A percentile compares a stretch with the other conserved stretches of the same genome.
Conservation (phyloP, 2,329 filamentous ascomycete genomes). For the Beauveria sp. region DNA sequence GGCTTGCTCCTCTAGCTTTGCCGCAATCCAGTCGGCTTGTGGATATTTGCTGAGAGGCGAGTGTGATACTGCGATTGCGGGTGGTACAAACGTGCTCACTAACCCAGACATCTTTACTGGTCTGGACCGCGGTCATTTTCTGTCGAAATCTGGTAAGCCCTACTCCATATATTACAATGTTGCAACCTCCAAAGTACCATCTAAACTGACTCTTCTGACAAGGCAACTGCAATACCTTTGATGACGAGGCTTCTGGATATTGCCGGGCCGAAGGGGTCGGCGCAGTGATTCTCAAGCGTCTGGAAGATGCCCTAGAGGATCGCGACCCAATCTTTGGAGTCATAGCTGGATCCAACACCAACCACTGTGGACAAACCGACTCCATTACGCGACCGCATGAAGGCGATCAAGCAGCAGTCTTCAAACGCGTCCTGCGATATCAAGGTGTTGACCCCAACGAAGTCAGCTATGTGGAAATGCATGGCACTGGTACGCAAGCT, state of each 20-base stretch:
- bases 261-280: conserved; percentile 72
- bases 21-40: conserved; percentile 31
- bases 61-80: conserved; percentile 72
- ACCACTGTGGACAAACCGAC: conserved; percentile 73
- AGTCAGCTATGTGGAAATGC: conserved; percentile 81
- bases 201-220: background rate
- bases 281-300: conserved; percentile 68
- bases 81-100: conserved; percentile 64
- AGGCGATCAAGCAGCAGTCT: conserved; percentile 65
- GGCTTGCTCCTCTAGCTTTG: conserved; percentile 27
- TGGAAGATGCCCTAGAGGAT: conserved; percentile 70
- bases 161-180: background rate
- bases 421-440: conserved; percentile 60
- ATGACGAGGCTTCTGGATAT: conserved; percentile 74
- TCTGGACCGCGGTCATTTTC: conserved; percentile 66
- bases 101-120: conserved; percentile 75
- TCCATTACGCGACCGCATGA: conserved; percentile 81
- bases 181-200: background rate
- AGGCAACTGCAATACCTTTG: conserved; percentile 56
- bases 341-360: conserved; percentile 67
- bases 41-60: conserved; percentile 56
- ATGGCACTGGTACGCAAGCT: conserved; percentile 81
- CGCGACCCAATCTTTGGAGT: conserved; percentile 72
- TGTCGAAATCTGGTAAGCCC: conserved; percentile 41
- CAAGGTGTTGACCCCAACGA: conserved; percentile 69